Base-by-base conservation (phyloP, 2,329 filamentous ascomycete genomes). In the Penicillium sp. region DNA sequence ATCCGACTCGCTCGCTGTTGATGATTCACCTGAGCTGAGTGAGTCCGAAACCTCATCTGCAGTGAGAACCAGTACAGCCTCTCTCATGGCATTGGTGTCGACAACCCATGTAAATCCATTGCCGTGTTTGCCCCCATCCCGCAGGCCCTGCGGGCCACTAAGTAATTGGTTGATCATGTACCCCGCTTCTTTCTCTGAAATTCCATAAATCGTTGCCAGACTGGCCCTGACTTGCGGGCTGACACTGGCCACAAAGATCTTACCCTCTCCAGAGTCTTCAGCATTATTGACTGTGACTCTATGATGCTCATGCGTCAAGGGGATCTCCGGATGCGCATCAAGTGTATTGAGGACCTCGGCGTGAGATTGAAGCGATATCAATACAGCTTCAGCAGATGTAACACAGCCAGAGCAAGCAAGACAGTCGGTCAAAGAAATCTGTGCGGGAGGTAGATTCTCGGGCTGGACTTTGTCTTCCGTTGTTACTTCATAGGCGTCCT, bases 391-490 rank as follows among this genome's bases (percentile, higher is more conserved):
- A 47, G 94, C 94, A 6, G 93, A 96, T 21, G 94, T 99, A 51
- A 99, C 94, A 75, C 94, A 99, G 53, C 94, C 94, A 10, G 94
- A 97, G 76, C 94, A 99, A 52, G 94, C 94, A 50, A 99, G 88
- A 71, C 94, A 99, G 77, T 99, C 94, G 7, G 94, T 97, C 60
- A 99, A 85, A 49, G 93, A 97, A 68, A 99, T 97, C 72, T 96
- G 87, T 7, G 93, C 93, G 1, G 93, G 90, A 4, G 86, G 83
- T 51, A 84, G 82, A 61, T 86, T 78, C 50, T 79, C 71, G 23
- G 79, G 71, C 48, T 81, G 75, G 31, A 88, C 80, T 69, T 90
- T 87, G 74, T 96, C 93, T 80, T 97, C 94, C 66, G 93, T 93
- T 55, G 93, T 93, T 63, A 97, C 93, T 84, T 97, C 92, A 77